Evolutionary conservation across 1,284 basidiomycete genomes (phyloP).

Genomic region (Pholiota adiposa): DNA sequence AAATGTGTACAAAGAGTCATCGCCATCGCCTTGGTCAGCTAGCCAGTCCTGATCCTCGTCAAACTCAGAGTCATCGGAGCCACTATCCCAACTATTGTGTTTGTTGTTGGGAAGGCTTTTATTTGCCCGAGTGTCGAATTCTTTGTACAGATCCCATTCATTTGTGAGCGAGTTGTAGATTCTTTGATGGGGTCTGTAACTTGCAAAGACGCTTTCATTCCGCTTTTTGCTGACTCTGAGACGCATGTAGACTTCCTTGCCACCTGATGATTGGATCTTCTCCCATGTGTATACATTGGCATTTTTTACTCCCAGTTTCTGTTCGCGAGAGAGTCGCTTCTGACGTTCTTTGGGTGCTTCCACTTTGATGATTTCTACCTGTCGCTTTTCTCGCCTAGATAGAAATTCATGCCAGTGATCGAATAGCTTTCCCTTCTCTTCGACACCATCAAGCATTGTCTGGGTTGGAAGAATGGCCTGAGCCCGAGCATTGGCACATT

Average conservation of each 20-base stretch:
- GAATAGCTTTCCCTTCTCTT: neutral
- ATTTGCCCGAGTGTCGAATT: neutral
- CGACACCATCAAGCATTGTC: neutral
- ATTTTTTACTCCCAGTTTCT: neutral
- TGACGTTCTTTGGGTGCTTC: neutral
- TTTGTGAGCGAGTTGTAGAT: neutral
- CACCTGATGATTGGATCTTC: neutral
- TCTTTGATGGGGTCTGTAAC: neutral
- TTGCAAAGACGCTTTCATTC: neutral
- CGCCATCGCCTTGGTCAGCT: too few species aligned
- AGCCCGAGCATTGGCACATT: neutral
- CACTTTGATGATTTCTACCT: neutral
- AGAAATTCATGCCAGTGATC: neutral
- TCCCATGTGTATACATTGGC: neutral
- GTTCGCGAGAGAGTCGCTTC: neutral
- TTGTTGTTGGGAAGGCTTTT: too few species aligned
- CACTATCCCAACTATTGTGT: too few species aligned
- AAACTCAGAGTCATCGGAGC: neutral
- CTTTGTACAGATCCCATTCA: neutral
- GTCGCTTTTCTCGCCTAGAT: neutral
- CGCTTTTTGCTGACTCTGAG: neutral
- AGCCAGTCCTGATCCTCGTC: too few species aligned
- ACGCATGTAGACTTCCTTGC: neutral
- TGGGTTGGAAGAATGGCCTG: neutral
- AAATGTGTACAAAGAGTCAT: too few species aligned